Evolutionary conservation across 108 stramenopile species (phyloP).

Genomic region (Fistulifera pelliculosa): DNA sequence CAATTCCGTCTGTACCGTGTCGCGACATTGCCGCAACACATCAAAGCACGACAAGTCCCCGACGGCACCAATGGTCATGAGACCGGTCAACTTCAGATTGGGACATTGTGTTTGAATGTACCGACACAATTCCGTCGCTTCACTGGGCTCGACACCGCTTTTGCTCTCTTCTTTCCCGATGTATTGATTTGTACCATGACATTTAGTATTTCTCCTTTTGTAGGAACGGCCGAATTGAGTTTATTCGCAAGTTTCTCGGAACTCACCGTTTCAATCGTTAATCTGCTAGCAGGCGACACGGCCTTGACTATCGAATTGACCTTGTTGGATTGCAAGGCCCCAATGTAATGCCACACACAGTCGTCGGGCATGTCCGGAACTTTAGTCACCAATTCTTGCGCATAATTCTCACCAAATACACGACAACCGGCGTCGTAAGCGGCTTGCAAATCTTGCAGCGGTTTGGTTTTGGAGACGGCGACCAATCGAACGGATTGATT

Average conservation of each 20-base stretch:
- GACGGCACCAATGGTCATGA: conserved; percentile 98
- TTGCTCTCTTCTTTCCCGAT: conserved; percentile 93
- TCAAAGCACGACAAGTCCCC: conserved; percentile 85
- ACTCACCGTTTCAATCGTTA: conserved; percentile 86
- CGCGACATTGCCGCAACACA: conserved; percentile 42
- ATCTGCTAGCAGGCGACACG: conserved; percentile 11
- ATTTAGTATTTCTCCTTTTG: conserved; percentile 35
- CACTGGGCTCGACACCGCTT: conserved; percentile 66
- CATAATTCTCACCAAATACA: conserved; percentile 98
- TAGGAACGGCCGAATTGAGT: conserved; percentile 67
- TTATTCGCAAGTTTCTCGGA: conserved; percentile 87
- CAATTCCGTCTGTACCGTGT: conserved; percentile 34
- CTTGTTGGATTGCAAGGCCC: conserved; percentile 95
- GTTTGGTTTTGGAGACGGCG: conserved; percentile 95
- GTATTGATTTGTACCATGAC: conserved; percentile 95
- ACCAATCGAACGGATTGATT: conserved; percentile 47
- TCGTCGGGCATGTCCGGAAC: conserved; percentile 66
- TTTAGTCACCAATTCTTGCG: conserved; percentile 97
- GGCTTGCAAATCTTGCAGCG: conserved; percentile 60
- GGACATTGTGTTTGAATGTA: conserved; percentile 53
- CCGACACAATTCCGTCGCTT: conserved; percentile 33
- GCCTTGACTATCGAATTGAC: conserved; percentile 71
- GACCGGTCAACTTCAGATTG: conserved; percentile 67
- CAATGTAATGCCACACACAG: conserved; percentile 94
- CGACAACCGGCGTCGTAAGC: conserved; percentile 88